These are phyloP conservation scores for Hypoxylon fragiforme DNA, from an alignment of 495 filamentous ascomycete genomes.

Conservation along the genomic window DNA sequence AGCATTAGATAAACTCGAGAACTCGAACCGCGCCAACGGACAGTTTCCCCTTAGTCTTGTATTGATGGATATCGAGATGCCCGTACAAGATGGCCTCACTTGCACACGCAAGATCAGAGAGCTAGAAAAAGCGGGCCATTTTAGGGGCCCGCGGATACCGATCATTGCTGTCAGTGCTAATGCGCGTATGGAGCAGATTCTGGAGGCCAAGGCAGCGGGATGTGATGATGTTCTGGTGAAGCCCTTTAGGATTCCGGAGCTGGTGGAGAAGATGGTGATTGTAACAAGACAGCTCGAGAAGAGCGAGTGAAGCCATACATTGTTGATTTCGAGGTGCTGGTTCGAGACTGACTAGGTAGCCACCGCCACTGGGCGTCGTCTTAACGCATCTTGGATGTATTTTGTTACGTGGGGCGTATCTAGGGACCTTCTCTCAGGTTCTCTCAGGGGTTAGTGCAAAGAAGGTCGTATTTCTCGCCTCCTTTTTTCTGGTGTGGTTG, in stretches of 20 bases:
- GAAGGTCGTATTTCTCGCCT: neutral
- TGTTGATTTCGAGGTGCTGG: neutral
- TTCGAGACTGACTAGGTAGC: too few relatives aligned
- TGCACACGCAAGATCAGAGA: constrained; percentile 70
- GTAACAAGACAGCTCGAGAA: constrained; percentile 21
- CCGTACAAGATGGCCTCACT: constrained; percentile 78
- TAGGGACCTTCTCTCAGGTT: too few relatives aligned
- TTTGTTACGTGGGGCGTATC: too few relatives aligned
- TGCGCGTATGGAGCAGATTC: constrained; percentile 69
- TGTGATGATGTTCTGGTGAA: constrained; percentile 53
- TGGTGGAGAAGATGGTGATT: constrained; percentile 47
- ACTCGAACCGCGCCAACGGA: constrained; percentile 40
- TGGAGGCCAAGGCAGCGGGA: constrained; percentile 53
- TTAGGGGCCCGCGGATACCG: constrained; percentile 60
- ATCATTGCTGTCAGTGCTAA: constrained; percentile 84
- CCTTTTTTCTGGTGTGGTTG: neutral
- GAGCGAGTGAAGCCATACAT: neutral
- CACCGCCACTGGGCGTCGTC: too few relatives aligned
- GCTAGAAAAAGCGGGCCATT: constrained; percentile 56
- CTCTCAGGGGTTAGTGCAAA: too few relatives aligned
- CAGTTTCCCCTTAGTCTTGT: constrained; percentile 59
- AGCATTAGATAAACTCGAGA: constrained; percentile 59
- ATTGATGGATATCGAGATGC: constrained; percentile 87
- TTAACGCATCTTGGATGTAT: too few relatives aligned
- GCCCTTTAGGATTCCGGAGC: constrained; percentile 51